Evolutionary conservation across 2,329 filamentous ascomycete genomes (phyloP), one percentile per base, ranked within the genome.

Genomic region (Ilyonectria mors-panacis): DNA sequence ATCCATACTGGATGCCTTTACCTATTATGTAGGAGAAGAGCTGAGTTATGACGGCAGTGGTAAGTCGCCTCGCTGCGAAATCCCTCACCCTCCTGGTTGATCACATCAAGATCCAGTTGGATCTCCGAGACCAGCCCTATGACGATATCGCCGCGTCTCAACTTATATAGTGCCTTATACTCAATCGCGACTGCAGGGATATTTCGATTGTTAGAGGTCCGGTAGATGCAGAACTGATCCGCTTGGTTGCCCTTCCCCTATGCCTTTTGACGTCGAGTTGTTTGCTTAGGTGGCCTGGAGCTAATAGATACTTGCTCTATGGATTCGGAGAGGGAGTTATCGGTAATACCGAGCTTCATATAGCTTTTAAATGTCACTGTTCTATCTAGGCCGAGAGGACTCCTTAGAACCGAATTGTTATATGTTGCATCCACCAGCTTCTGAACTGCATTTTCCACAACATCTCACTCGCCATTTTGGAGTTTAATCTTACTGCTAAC

Each of bases 1-100:
- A 35, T 35, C 33, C 10, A 35, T 35, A 4, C 33, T 35, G 33
- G 33, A 35, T 35, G 1, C 33, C 33, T 35, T 35, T 81, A 37
- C 75, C 72, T 5, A 82, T 68, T 73, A 82, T 82, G 54, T 81
- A 81, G 7, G 78, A 81, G 70, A 82, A 84, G 8, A 84, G 76
- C 66, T 83, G 76, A 2, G 78, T 82, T 8, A 83, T 63, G 23
- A 81, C 78, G 21, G 80, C 80, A 21, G 80, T 73, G 47, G 72
- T 63, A 33, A 83, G 79, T 17, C 42, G 9, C 65, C 57, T 79
- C 0, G 78, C 71, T 3, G 78, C 80, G 44, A 37, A 78, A 79
- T 37, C 63, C 75, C 6, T 79, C 50, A n/a, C 75, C 75, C 8
- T 79, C 69, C 59, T 78, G 55, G 66, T 80, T 75, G 62, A 82